Conservation (phyloP, 179 eudicot species). For the Drosera spatulata region DNA sequence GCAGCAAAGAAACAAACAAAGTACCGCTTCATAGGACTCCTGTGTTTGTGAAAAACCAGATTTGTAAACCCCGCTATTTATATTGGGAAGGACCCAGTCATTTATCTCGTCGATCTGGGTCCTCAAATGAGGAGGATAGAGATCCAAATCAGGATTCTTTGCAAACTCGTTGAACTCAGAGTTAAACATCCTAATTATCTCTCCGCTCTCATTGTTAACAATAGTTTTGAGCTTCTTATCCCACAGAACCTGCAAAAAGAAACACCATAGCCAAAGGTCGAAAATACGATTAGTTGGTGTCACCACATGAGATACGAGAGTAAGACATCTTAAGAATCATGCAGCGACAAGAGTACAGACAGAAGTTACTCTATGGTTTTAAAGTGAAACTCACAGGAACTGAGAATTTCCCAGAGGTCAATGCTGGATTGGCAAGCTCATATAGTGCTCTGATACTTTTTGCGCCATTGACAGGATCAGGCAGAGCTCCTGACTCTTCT, state of each 20-base stretch:
- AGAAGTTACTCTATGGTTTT: background rate
- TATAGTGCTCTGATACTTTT: slow-evolving; percentile 64
- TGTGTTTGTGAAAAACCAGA: slow-evolving; percentile 92
- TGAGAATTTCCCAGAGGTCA: slow-evolving; percentile 58
- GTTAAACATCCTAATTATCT: slow-evolving; percentile 92
- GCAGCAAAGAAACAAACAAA: background rate
- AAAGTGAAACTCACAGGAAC: slow-evolving; percentile 56
- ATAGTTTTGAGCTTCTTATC: slow-evolving; percentile 20
- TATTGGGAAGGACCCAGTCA: slow-evolving; percentile 51
- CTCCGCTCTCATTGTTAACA: slow-evolving; percentile 89
- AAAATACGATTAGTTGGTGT: too few relatives aligned
- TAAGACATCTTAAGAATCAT: too few relatives aligned
- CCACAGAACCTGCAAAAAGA: slow-evolving; percentile 58
- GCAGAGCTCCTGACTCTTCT: slow-evolving; percentile 66
- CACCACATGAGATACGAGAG: too few relatives aligned
- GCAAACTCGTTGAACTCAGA: slow-evolving; percentile 77
- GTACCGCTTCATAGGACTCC: slow-evolving; percentile 65
- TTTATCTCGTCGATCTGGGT: slow-evolving; percentile 61
- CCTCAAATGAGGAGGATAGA: slow-evolving; percentile 65
- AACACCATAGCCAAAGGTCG: too few relatives aligned
- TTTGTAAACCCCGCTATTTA: slow-evolving; percentile 87
- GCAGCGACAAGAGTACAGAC: background rate
- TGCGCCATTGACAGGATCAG: slow-evolving; percentile 63
- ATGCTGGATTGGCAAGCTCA: slow-evolving; percentile 69
- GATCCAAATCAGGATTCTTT: slow-evolving; percentile 57